phyloP scores from a whole-genome alignment of 768 basidiomycete species.

The Phaeotremella skinneri region DNA sequence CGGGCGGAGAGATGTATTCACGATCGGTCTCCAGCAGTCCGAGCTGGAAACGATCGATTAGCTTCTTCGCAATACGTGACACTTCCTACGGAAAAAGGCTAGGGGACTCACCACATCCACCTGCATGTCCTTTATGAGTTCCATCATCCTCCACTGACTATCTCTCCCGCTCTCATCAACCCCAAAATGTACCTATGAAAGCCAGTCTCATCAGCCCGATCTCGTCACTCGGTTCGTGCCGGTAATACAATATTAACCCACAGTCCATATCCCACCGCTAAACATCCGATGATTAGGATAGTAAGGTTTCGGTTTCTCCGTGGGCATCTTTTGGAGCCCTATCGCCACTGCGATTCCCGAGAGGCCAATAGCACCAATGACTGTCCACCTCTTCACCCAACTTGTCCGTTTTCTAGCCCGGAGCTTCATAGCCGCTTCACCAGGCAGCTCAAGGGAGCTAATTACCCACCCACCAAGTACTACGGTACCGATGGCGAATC shows the following conservation, averaged over 20 bases:
- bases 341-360: conserved; percentile 16
- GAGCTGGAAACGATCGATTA: conserved; percentile 6
- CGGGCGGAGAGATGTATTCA: conserved; percentile 53
- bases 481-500: conserved; percentile 16
- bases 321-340: conserved; percentile 53
- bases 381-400: conserved; percentile 13
- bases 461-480: background rate
- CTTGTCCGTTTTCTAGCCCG: conserved; percentile 11
- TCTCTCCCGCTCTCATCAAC: conserved; percentile 70
- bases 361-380: conserved; percentile 11
- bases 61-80: background rate
- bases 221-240: no score
- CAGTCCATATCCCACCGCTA: conserved; percentile 83
- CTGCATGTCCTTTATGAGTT: conserved; percentile 70
- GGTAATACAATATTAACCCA: conserved; percentile 44
- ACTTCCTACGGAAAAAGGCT: background rate
- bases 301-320: conserved; percentile 59
- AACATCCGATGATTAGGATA: conserved; percentile 66
- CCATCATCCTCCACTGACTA: conserved; percentile 66
- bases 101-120: conserved; percentile 64
- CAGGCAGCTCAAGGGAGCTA: background rate
- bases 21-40: conserved; percentile 83
- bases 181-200: conserved; percentile 65
- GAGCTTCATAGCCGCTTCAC: background rate
- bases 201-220: no score